A percentile compares a stretch with the other conserved stretches of the same genome.
phyloP scores from a whole-genome alignment of 2,329 filamentous ascomycete genomes.

The Dothiorella sarmentorum region DNA sequence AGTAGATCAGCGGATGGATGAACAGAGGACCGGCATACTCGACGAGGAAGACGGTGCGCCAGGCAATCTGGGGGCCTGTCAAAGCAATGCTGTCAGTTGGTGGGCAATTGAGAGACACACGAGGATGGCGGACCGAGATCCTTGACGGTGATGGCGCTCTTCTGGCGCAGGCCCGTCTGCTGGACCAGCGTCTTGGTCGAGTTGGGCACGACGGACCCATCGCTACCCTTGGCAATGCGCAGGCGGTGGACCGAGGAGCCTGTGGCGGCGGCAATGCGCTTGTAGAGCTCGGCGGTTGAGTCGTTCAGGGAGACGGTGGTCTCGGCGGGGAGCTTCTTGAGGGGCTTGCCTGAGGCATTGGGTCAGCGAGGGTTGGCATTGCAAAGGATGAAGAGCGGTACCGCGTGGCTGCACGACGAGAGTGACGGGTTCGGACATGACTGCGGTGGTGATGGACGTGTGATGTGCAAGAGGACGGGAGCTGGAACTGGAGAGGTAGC shows the following conservation, averaged over 20 bases:
- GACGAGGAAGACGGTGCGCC: constrained; percentile 91
- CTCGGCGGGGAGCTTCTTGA: constrained; percentile 57
- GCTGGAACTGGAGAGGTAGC: not conserved
- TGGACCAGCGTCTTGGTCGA: constrained; percentile 50
- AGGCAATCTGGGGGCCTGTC: constrained; percentile 79
- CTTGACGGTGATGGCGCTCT: constrained; percentile 75
- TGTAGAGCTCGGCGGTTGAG: constrained; percentile 55
- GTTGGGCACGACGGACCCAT: constrained; percentile 58
- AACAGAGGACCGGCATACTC: constrained; percentile 92
- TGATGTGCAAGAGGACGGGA: no score
- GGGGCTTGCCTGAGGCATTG: constrained; percentile 54
- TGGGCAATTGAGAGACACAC: not conserved
- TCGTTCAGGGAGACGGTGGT: constrained; percentile 51
- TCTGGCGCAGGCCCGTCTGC: constrained; percentile 55
- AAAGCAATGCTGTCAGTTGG: not conserved
- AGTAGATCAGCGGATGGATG: constrained; percentile 73
- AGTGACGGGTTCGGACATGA: constrained; percentile 37
- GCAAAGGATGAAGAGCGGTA: constrained; percentile 23
- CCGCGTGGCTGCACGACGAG: constrained; percentile 46
- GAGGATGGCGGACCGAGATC: constrained; percentile 69
- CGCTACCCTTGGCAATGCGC: constrained; percentile 62
- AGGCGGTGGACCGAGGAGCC: constrained; percentile 57
- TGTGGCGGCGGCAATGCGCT: constrained; percentile 52
- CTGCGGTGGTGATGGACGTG: not conserved
- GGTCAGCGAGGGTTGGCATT: constrained; percentile 1